Base-by-base conservation (phyloP, 805 yeast genomes). In the Blastobotrys attinorum region DNA sequence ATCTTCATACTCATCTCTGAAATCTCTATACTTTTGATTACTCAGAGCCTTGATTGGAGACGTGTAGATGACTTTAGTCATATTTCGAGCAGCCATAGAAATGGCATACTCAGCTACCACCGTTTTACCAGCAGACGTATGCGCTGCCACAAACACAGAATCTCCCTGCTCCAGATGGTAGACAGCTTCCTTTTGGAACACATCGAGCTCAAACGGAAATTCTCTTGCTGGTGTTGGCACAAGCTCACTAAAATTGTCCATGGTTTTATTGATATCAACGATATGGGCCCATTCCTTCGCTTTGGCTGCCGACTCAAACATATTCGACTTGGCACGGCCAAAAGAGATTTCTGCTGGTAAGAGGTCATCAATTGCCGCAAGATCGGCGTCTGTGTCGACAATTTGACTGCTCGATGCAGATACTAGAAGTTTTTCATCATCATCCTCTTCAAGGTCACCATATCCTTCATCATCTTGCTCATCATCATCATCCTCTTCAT, bases 81-180 rank as follows among this genome's bases (percentile, higher is more conserved):
- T 89, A 60, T 92, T 90, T 59, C 95, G 72, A 48, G 81, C 76
- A 1, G 97, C 94, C 95, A 90, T 82, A 2, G 97, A 96, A 62
- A 90, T 92, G 3, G 97, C 97, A 60, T 90, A 90, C 60, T 90
- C 98, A 0, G 98, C 98, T 21, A 92, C 96, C 3, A 90, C 98
- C 0, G 98, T 90, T 59, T 90, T 90, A 65, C 98, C 98, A 0
- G 98, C 98, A 2, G 97, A 90, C 0, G 98, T 90, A 62, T 90
- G 98, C 0, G 99, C 99, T 3, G 97, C 97, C 2, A 92, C 96
- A 64, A 92, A 92, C 3, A 92, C 99, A 5, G 97, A 90, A 58
- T 92, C 98, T 31, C 97, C 97, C 62, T 88, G 96, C 58, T 92
- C 99, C 48, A 92, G 69, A 63, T 89, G 97, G 58, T 84, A 92